Base-by-base conservation (phyloP, 805 yeast species). In the Myxozyma neotropica region DNA sequence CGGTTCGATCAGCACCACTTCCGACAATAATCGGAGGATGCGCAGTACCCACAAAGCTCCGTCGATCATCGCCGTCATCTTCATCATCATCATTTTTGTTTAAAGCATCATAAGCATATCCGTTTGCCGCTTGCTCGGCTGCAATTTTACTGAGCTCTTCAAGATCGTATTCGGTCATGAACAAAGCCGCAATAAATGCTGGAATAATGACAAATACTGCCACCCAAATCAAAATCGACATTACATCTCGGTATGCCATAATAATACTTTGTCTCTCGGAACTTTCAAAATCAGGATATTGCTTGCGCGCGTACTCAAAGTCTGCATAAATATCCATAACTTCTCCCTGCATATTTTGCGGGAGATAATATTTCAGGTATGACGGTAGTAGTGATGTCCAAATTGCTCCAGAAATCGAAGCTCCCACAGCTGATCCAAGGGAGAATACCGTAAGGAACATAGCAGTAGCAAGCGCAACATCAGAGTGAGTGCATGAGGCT, bases 371-470 rank as follows among this genome's bases (percentile, higher is more conserved):
- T 35, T 68, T 52, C 50, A 81, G 70, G 63, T 74, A 66, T 8
- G 68, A 67, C 69, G 79, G 83, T 69, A 85, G 71, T 26, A 77
- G 69, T 59, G 81, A 77, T 15, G 85, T 80, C 88, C 88, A 84
- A 27, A 85, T 74, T 36, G 87, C 86, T 64, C 87, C 87, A 17
- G 86, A 77, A 38, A 84, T 77, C 33, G 84, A 72, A 19, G 81
- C 72, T 26, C 88, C 89, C 45, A 83, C 67, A 8, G 87, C 86
- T 5, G 81, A 72, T 7, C 89, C 89, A 53, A 84, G 75, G 63
- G 81, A 78, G 70, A 83, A 84, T 19, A 79, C 71, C 3, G 87
- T 78, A 64, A 81, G 75, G 72, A 79, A 81, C 54, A 83, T 70
- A 0, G 87, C 78, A 38, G 81, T 76, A 17, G 80, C 78, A 44